Conservation (phyloP, 2,329 filamentous ascomycete genomes). For the Hymenoscyphus fructigenus region DNA sequence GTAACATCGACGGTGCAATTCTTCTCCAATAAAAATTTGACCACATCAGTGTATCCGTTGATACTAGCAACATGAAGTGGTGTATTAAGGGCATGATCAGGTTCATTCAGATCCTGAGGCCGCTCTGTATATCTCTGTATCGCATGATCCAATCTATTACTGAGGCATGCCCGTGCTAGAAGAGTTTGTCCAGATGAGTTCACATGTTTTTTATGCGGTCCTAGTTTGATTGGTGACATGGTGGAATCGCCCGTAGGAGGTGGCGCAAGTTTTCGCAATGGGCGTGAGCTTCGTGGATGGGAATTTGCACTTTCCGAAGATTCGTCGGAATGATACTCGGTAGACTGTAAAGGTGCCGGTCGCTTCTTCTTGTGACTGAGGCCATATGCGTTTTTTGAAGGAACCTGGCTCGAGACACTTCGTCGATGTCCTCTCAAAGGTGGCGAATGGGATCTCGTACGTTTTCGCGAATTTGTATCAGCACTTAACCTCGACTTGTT, state of each 20-base stretch:
- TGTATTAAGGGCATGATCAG: conserved; percentile 95
- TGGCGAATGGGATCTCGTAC: conserved; percentile 56
- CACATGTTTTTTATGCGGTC: conserved; percentile 77
- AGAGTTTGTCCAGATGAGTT: conserved; percentile 91
- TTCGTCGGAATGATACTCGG: conserved; percentile 67
- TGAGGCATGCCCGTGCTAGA: conserved; percentile 85
- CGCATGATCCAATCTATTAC: conserved; percentile 76
- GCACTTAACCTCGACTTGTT: conserved; percentile 24
- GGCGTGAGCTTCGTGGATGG: conserved; percentile 56
- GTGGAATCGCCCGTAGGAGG: conserved; percentile 58
- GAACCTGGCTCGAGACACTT: conserved; percentile 63
- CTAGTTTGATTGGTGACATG: conserved; percentile 67
- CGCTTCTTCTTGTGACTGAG: conserved; percentile 60
- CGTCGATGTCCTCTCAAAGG: conserved; percentile 58
- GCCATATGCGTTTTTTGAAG: conserved; percentile 54
- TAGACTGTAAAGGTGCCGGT: conserved; percentile 59
- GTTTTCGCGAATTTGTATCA: conserved; percentile 26
- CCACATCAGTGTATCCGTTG: conserved; percentile 82
- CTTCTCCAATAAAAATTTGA: conserved; percentile 79
- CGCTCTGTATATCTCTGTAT: conserved; percentile 69
- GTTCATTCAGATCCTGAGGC: conserved; percentile 82
- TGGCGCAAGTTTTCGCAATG: conserved; percentile 52
- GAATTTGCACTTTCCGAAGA: conserved; percentile 62
- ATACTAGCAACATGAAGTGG: conserved; percentile 91
- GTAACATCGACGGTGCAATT: conserved; percentile 81